Evolutionary conservation across 148 eudicot species (phyloP), one percentile per base, ranked within the genome.

Genomic region (Camellia lanceoleosa): DNA sequence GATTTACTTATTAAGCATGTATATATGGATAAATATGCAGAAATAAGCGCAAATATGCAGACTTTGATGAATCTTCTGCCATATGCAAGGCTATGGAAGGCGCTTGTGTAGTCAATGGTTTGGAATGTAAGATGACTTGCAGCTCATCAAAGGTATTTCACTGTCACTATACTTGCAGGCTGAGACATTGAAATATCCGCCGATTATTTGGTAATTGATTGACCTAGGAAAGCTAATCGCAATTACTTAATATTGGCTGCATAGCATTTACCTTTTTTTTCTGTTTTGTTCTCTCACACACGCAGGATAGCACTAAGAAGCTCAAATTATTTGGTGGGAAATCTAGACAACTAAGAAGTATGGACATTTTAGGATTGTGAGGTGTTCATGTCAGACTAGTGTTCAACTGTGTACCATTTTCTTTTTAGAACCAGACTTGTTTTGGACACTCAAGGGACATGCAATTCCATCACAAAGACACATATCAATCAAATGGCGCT

Each of bases 41-140:
- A 87, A 95, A 88, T 86, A 93, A 90, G 86, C 89, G 84, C 69
- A 82, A 83, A 64, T 89, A 85, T 83, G 83, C 86, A 12, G 87
- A 81, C 68, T 80, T 86, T 52, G 97, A 95, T 86, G 97, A 93
- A 83, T 74, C 75, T 75, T 87, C 88, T 61, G 91, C 93, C 71
- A 82, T 81, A 42, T 83, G 88, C 82, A 83, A 83, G 86, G 96
- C 92, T 55, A 86, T 89, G 88, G 89, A 91, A 77, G 90, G 88
- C 70, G 86, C 89, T 76, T 73, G 59, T 38, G 42, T 87, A 82
- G 85, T 88, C 75, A 95, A 95, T 77, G 97, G 97, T 43, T 84
- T 95, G 90, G 99, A 95, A 81, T 93, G 96, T 87, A 93, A 95
- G 88, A 87, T 93, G 87, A 77, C 97, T 80, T 90, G 98, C 80